Conservation (phyloP, 139 green algal species). For the Marvania coccoides region DNA sequence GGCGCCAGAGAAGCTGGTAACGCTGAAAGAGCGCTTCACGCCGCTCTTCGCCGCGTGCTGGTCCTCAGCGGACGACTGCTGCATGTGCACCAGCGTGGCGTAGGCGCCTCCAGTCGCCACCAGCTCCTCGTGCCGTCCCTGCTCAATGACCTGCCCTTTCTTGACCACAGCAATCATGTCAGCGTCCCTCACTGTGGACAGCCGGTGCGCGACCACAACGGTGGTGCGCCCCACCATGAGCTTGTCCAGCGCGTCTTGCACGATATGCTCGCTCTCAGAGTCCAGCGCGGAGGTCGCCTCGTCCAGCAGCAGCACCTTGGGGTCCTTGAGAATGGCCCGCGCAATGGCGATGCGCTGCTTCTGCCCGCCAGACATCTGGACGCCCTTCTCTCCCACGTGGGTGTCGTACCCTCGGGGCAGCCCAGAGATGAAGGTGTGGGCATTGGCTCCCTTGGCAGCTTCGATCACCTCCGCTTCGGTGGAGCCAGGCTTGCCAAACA, state of each 20-base stretch:
- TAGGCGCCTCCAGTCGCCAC: slow-evolving; percentile 44
- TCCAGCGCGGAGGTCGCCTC: slow-evolving; percentile 87
- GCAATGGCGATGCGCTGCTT: slow-evolving; percentile 84
- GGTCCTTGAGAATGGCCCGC: slow-evolving; percentile 64
- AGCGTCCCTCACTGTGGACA: slow-evolving; percentile 44
- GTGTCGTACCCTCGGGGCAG: slow-evolving; percentile 52
- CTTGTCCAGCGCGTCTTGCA: slow-evolving; percentile 46
- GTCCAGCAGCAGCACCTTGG: slow-evolving; percentile 63
- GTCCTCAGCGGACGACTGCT: slow-evolving; percentile 11
- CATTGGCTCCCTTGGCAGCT: slow-evolving; percentile 62
- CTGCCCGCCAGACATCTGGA: slow-evolving; percentile 57
- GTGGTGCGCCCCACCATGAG: slow-evolving; percentile 40
- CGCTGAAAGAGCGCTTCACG: not conserved
- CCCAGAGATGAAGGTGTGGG: slow-evolving; percentile 64
- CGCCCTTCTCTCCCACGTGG: slow-evolving; percentile 28
- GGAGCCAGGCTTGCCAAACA: slow-evolving; percentile 41
- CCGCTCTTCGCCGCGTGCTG: not conserved
- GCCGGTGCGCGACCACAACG: slow-evolving; percentile 52
- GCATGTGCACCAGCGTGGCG: slow-evolving; percentile 51
- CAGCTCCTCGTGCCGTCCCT: slow-evolving; percentile 56
- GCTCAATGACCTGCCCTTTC: slow-evolving; percentile 42
- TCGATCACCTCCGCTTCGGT: slow-evolving; percentile 46
- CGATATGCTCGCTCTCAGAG: slow-evolving; percentile 35
- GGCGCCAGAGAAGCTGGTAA: not conserved
- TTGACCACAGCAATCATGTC: slow-evolving; percentile 48